phyloP scores from a whole-genome alignment of 2,329 filamentous ascomycete species.

The Fusarium aywerte region DNA sequence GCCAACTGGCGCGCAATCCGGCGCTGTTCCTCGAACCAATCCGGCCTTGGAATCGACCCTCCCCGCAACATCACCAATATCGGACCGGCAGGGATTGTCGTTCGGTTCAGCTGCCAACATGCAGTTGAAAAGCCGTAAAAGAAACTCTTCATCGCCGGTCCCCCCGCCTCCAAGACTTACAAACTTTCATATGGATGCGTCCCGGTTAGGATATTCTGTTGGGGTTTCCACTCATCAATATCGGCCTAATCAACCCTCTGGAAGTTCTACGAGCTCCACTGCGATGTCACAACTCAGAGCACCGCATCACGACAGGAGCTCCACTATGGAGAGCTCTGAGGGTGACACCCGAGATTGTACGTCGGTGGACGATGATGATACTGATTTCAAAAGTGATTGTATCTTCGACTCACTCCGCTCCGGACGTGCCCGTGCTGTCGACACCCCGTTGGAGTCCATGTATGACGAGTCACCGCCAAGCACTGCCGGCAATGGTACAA shows the following conservation, averaged over 20 bases:
- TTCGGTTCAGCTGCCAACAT: slow-evolving; percentile 44
- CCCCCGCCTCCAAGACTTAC: slow-evolving; percentile 65
- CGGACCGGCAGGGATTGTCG: slow-evolving; percentile 39
- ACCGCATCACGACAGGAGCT: slow-evolving; percentile 54
- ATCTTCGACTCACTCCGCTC: slow-evolving; percentile 81
- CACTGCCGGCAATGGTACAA: slow-evolving; percentile 63
- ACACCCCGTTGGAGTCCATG: slow-evolving; percentile 80
- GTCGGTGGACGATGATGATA: slow-evolving; percentile 80
- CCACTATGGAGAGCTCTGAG: slow-evolving; percentile 76
- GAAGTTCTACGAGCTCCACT: slow-evolving; percentile 56
- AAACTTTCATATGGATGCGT: slow-evolving; percentile 65
- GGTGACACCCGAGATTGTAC: slow-evolving; percentile 71
- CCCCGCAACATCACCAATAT: slow-evolving; percentile 38
- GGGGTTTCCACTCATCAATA: slow-evolving; percentile 52
- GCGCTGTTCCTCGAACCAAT: slow-evolving; percentile 47
- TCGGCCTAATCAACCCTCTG: slow-evolving; percentile 57
- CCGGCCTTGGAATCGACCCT: slow-evolving; percentile 41
- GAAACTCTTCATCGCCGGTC: slow-evolving; percentile 65
- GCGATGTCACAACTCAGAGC: slow-evolving; percentile 54
- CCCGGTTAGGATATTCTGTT: slow-evolving; percentile 58
- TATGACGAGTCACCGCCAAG: slow-evolving; percentile 81
- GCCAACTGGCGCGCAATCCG: slow-evolving; percentile 49
- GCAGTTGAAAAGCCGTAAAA: slow-evolving; percentile 50
- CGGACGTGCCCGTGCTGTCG: slow-evolving; percentile 71
- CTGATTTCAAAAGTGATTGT: slow-evolving; percentile 81